Conservation (phyloP, 768 basidiomycete genomes). For the Serendipita sp. region DNA sequence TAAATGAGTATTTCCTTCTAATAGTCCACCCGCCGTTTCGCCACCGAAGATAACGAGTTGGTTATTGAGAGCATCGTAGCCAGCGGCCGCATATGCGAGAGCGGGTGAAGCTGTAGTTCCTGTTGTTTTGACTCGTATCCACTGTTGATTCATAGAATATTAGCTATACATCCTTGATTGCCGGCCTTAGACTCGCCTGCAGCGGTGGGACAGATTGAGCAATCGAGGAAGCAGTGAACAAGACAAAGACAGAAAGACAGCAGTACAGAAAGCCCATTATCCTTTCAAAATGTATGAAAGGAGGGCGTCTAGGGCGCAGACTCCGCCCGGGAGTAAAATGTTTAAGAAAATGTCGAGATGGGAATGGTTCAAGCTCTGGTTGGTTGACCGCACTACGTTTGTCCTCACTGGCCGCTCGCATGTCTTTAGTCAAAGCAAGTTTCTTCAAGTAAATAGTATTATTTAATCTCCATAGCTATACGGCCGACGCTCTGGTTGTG, state of each 20-base stretch:
- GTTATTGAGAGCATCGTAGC: constrained; percentile 9
- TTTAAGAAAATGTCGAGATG: no score
- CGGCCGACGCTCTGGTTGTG: no score
- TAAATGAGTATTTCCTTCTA: constrained; percentile 21
- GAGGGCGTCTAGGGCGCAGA: no score
- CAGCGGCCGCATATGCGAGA: not conserved
- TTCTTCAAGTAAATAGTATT: no score
- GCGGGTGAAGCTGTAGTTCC: not conserved
- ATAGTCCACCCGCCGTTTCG: constrained; percentile 9
- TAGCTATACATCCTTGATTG: not conserved
- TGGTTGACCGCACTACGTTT: no score
- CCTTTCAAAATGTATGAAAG: no score
- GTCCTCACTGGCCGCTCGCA: no score
- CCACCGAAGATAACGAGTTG: constrained; percentile 12
- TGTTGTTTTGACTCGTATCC: constrained; percentile 1
- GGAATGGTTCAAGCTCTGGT: not conserved
- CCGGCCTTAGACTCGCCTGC: not conserved
- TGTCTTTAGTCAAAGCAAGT: no score
- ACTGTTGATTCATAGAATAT: not conserved
- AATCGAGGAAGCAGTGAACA: not conserved
- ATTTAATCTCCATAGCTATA: no score
- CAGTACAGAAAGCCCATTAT: no score
- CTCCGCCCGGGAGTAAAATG: no score
- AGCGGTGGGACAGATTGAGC: not conserved
- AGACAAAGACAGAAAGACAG: no score